Evolutionary conservation across 2,329 filamentous ascomycete genomes (phyloP), one percentile per base, ranked within the genome.

Genomic region (Penicillium sp.): DNA sequence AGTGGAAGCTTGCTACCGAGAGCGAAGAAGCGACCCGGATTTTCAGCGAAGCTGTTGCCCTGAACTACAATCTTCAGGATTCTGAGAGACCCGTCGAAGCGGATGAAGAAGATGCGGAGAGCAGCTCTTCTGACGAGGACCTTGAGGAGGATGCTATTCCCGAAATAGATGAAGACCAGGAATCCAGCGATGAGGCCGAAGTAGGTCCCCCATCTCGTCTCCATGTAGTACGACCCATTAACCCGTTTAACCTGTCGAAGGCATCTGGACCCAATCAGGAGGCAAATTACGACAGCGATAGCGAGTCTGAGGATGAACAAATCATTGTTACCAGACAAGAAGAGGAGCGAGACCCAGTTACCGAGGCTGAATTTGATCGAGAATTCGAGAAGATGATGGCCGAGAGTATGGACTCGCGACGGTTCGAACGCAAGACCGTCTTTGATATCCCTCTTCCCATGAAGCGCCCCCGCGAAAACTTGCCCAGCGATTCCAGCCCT

Each of bases 311-410:
- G 26, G 47, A 97, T 61, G 92, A 97, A 71, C 86, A 89, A 25
- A 96, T 97, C 63, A 84, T 97, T 41, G 93, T 99, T 45, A 95
- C 91, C 42, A 87, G 92, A 57, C 88, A 93, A 68, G 90, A 96
- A 72, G 91, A 97, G 70, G 85, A 93, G 65, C 83, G 92, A 54
- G 92, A 99, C 63, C 92, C 93, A 0, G 92, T 97, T 75, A 91
- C 88, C 38, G 94, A 99, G 69, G 94, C 93, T 7, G 94, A 99
- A 40, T 99, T 99, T 71, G 95, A 99, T 70, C 90, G 93, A 66
- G 94, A 97, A 75, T 94, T 96, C 73, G 92, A 94, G 36, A 97
- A 96, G 75, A 89, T 99, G 85, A 97, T 99, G 93, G 85, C 92
- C 48, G 94, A 99, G 74, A 97, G 93, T 76, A 79, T 96, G 67